These are phyloP conservation scores for Paramecium tetraurelia DNA, from an alignment of 73 alveolate species.

Conservation along the genomic window DNA sequence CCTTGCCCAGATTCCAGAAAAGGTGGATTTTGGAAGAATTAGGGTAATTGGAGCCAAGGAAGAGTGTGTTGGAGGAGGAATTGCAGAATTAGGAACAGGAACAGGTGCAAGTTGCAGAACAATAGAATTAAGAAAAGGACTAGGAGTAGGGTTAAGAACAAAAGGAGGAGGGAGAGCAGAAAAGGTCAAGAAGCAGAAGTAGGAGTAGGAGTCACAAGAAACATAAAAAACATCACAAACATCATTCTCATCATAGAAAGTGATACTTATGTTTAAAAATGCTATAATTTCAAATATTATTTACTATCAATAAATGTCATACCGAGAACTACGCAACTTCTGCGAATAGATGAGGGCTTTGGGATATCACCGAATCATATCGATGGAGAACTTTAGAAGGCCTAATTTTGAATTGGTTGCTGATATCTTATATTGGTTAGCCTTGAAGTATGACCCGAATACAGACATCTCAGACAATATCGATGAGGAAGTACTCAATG, in stretches of 20 bases:
- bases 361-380: constrained; percentile 95
- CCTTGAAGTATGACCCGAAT: constrained; percentile 92
- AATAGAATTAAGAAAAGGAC: not conserved
- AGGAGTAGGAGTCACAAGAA: not conserved
- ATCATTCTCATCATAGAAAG: not conserved
- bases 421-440: constrained; percentile 95
- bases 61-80: constrained; percentile 75
- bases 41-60: constrained; percentile 71
- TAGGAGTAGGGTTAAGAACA: not conserved
- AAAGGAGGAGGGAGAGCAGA: not conserved
- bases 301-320: constrained; percentile 82
- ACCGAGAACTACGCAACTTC: constrained; percentile 97
- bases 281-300: not conserved
- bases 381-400: constrained; percentile 94
- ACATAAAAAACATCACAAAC: not conserved
- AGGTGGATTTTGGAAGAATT: constrained; percentile 78
- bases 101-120: not conserved
- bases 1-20: constrained; percentile 80
- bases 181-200: not conserved
- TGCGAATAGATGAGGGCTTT: constrained; percentile 98
- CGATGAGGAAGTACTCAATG: constrained; percentile 80
- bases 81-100: not conserved
- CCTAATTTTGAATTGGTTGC: constrained; percentile 98
- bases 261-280: not conserved
- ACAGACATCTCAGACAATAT: constrained; percentile 95